Conservation (phyloP, 306 rosid genomes). For the Glycine soja region DNA sequence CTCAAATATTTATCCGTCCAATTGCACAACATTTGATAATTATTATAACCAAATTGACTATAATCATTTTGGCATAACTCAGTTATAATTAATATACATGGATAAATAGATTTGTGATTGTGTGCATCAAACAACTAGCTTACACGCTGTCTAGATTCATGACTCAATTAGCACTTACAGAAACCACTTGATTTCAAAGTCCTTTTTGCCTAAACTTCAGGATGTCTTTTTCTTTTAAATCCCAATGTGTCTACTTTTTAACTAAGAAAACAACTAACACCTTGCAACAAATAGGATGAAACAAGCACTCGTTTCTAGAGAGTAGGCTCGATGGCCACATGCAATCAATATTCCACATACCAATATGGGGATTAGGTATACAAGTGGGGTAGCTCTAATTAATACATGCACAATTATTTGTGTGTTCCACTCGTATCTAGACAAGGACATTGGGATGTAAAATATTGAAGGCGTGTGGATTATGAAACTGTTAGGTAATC, state of each 20-base stretch:
- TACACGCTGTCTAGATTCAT: background rate
- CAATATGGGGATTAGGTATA: slow-evolving; percentile 39
- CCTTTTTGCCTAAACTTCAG: too few relatives aligned
- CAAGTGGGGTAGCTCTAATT: slow-evolving; percentile 18
- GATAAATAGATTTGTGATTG: too few relatives aligned
- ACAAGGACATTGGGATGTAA: slow-evolving; percentile 60
- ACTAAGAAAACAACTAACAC: background rate
- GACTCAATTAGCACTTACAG: background rate
- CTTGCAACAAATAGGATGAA: slow-evolving; percentile 30
- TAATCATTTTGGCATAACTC: too few relatives aligned
- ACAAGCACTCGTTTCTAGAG: slow-evolving; percentile 39
- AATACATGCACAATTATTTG: slow-evolving; percentile 42
- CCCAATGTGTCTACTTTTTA: background rate
- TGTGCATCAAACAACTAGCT: background rate
- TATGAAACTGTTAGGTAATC: slow-evolving; percentile 53
- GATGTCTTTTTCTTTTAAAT: background rate
- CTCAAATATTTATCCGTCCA: too few relatives aligned
- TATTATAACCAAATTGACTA: too few relatives aligned
- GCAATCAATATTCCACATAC: slow-evolving; percentile 19
- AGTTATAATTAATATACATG: too few relatives aligned
- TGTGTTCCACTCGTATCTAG: slow-evolving; percentile 8
- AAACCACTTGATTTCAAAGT: too few relatives aligned
- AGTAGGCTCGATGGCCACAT: slow-evolving; percentile 7
- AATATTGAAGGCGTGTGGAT: slow-evolving; percentile 48
- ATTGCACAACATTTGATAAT: too few relatives aligned